Base-by-base conservation (phyloP, 2,329 filamentous ascomycete species). In the Fusarium virguliforme region DNA sequence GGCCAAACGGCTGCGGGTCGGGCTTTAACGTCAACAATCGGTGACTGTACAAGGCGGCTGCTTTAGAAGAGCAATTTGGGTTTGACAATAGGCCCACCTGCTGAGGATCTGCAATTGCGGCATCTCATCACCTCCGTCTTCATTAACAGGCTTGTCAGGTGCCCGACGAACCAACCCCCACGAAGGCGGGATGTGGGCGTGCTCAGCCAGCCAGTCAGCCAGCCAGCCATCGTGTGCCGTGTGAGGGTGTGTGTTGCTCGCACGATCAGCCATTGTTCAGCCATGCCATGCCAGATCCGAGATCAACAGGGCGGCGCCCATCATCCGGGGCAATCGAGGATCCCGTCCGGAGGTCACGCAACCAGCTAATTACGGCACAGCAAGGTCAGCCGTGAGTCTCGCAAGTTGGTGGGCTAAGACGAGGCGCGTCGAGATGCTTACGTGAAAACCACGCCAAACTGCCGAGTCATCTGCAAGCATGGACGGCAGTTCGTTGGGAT, bases 401-500 rank as follows among this genome's bases (percentile, higher is more conserved):
- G 24, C 15, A 22, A 35, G 6, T 46, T 18, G 43, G 43, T 30
- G 43, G 22, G 53, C 28, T 15, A 12, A 26, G 1, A 10, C 37
- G n/a, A 22, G 28, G 32, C 32, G 9, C 13, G 13, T 30, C 43
- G 34, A 51, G 32, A 10, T 48, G 9, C 22, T 30, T 35, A 35
- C 41, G 30, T 41, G 40, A 50, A 70, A 34, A 46, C 30, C 46
- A 41, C 38, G n/a, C 13, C 26, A 22, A 68, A 71, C 51, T 71
- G 38, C 68, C 68, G 64, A 34, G 54, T 54, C 28, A 28, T 26
- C n/a, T 60, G 32, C 38, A 43, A 64, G 46, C 60, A 50, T 54
- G 18, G 28, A 34, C 60, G 68, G 68, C 54, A 71, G 41, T 41
- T 57, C 58, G 48, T 53, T 65, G n/a, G 57, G 57, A 68, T 71